Evolutionary conservation across 1,284 basidiomycete genomes (phyloP), one percentile per base, ranked within the genome.

Genomic region (Ganoderma multipileum): DNA sequence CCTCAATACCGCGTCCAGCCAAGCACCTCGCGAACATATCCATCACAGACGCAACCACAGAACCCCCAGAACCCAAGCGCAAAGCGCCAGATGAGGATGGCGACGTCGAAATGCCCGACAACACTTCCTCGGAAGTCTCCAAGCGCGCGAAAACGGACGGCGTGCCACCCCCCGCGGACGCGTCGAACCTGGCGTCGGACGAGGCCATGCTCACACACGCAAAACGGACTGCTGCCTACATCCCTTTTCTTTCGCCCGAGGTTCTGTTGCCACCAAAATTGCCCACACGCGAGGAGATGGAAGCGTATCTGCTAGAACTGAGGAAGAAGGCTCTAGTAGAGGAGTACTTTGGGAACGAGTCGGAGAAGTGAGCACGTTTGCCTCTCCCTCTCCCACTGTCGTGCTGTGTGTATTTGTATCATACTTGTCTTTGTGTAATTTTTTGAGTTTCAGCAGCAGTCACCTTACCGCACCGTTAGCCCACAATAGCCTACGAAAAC

Each of bases 261-360:
- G 38, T 60, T 18, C 38, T 60, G 4, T 26, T 60, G 39, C 39
- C 58, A 26, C 58, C 58, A 95, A 96, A 77, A 18, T 14, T 60
- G 14, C 58, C 58, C 12, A 60, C 58, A 41, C 58, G 58, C 36
- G 58, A 60, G 58, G 58, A 60, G 23, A 60, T 60, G 58, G 58
- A 60, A 38, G 80, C 82, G 39, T 87, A 93, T 28, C 79, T 98
- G 65, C 85, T 98, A 66, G 87, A 87, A 50, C 82, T 95, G 73
- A 85, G 94, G 77, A 98, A 98, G 83, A 86, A 90, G 79, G 91
- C 92, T 20, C 79, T 98, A 63, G 87, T 96, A 67, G 92, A 95
- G 72, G 95, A 97, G 82, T 93, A 93, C 78, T 86, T 89, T 71
- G 88, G 87, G 16, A 74, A 80, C 55, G 74, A 75, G 71, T 57